Base-by-base conservation (phyloP, 2,329 filamentous ascomycete species). In the Fusarium oxysporum region DNA sequence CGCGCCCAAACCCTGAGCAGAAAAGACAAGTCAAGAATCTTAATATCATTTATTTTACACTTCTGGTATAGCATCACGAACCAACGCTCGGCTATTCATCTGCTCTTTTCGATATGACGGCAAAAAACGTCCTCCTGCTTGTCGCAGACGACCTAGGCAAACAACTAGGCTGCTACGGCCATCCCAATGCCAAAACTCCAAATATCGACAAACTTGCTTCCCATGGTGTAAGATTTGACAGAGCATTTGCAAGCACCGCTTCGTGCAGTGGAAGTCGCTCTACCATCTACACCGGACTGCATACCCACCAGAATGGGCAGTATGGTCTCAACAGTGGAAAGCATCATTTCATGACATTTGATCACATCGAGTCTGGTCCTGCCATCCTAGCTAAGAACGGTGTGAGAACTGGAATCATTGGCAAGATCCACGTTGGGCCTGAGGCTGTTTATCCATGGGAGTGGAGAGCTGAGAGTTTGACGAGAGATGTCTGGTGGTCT, bases 401-500 rank as follows among this genome's bases (percentile, higher is more conserved):
- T 2, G 86, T 86, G 67, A 80, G 78, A 47, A 87, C 85, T 1
- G 85, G 84, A 1, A 83, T 88, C 28, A 75, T 87, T 5, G 84
- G 84, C 6, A 87, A 87, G 71, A 77, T 87, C 1, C 86, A 87
- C 51, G 85, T 87, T 16, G 84, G 84, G 1, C 85, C 83, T 2
- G 62, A 56, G 1, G 38, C 53, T 16, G 53, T 33, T 6, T 56
- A 56, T 44, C 53, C 53, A 2, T 56, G 53, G 53, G 53, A 56
- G 5, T 56, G 53, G 53, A 44, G 30, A 44, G 38, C 53, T n/a
- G 53, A 56, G 17, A 56, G 53, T 44, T 9, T 56, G 38, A 56
- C 53, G 1, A 56, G 53, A 1, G 53, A 56, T 8, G 53, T 56
- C 1, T 56, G 53, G 53, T 56, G 53, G 53, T 56, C 53, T 5